These are phyloP conservation scores for Areca catechu DNA, from an alignment of 176 grass and related monocot genomes.

Conservation along the genomic window DNA sequence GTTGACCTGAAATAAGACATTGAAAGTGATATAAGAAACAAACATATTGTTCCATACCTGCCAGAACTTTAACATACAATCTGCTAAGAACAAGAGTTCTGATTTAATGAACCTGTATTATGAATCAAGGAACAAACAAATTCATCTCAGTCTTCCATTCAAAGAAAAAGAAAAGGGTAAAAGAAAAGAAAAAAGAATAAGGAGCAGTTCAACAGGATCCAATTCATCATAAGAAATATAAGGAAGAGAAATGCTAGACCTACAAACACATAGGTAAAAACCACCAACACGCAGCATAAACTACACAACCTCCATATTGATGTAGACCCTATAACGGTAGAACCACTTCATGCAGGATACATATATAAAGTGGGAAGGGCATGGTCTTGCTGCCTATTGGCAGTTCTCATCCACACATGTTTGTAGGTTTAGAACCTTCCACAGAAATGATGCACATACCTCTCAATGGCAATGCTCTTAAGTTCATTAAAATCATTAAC, in stretches of 20 bases:
- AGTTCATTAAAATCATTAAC: conserved; percentile 66
- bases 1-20: neutral
- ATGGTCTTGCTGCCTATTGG: no score
- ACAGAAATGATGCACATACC: conserved; percentile 9
- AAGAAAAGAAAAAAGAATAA: conserved; percentile 12
- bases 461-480: conserved; percentile 52
- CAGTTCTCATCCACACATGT: no score
- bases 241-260: conserved; percentile 2
- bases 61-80: conserved; percentile 83
- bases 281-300: no score
- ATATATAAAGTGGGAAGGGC: no score
- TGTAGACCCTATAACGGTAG: no score
- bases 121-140: no score
- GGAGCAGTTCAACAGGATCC: conserved; percentile 3
- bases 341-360: no score
- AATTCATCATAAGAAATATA: neutral
- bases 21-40: neutral
- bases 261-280: neutral
- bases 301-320: no score
- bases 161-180: neutral
- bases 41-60: conserved; percentile 24
- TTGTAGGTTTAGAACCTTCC: no score
- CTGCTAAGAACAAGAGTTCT: conserved; percentile 39
- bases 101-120: conserved; percentile 36
- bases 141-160: no score